Percentiles rank a stretch among this genome's conserved stretches.
phyloP scores from a whole-genome alignment of 1,139 yeast species.

The Blastobotrys buckinghamii region DNA sequence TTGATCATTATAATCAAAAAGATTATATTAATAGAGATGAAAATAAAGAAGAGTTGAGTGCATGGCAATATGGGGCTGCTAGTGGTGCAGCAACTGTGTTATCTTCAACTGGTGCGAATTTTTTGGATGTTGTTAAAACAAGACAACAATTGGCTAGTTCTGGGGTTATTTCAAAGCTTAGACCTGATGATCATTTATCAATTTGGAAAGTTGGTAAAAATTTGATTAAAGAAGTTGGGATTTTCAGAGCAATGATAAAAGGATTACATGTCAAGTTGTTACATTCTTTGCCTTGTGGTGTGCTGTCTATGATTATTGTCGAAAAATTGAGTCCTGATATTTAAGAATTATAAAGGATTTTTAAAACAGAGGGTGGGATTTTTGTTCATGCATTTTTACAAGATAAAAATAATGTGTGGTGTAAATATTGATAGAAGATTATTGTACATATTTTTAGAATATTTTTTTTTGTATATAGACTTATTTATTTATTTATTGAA shows the following conservation, averaged over 20 bases:
- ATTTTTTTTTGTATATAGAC: too few species aligned
- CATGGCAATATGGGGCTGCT: conserved; percentile 30
- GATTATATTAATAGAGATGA: neutral
- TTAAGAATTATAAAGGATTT: too few species aligned
- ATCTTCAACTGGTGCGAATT: conserved; percentile 32
- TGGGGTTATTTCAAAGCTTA: conserved; percentile 28
- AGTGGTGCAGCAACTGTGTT: conserved; percentile 27
- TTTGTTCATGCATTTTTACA: too few species aligned
- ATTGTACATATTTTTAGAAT: too few species aligned
- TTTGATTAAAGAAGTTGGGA: conserved; percentile 31
- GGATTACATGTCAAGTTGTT: conserved; percentile 32
- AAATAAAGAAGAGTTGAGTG: conserved; percentile 16
- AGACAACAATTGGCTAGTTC: conserved; percentile 37
- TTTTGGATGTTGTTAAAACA: conserved; percentile 36
- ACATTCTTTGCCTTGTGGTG: conserved; percentile 33
- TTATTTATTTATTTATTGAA: too few species aligned
- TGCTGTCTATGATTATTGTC: conserved; percentile 33
- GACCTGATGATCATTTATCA: conserved; percentile 33
- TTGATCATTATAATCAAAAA: neutral
- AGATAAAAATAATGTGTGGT: too few species aligned
- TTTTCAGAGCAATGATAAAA: conserved; percentile 28
- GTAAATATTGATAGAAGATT: too few species aligned
- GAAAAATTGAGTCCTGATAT: conserved; percentile 18
- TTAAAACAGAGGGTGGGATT: too few species aligned
- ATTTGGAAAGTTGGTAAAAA: conserved; percentile 28